phyloP scores from a whole-genome alignment of 371 early-diverging fungal species.

The Mortierella sp. region DNA sequence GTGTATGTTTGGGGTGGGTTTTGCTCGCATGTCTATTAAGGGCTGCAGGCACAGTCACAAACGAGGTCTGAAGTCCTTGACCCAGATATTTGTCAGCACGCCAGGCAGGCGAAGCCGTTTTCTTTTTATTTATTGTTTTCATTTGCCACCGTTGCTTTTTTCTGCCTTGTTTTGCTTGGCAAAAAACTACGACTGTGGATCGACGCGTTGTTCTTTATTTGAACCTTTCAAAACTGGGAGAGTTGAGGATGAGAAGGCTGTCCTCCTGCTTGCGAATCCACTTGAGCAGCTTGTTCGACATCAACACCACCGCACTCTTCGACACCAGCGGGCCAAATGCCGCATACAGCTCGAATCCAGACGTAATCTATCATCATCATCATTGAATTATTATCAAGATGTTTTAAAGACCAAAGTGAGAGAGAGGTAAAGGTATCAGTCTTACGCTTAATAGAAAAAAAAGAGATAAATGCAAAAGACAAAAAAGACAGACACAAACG shows the following conservation, averaged over 20 bases:
- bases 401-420: too few relatives aligned
- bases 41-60: constrained; percentile 19
- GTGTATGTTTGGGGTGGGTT: neutral
- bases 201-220: constrained; percentile 18
- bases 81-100: neutral
- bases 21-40: neutral
- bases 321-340: constrained; percentile 79
- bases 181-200: neutral
- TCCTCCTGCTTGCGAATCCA: constrained; percentile 86
- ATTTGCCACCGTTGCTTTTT: neutral
- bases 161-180: neutral
- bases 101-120: constrained; percentile 8
- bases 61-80: neutral
- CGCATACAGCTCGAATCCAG: constrained; percentile 79
- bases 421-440: too few relatives aligned
- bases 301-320: constrained; percentile 74
- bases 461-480: neutral
- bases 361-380: constrained; percentile 67
- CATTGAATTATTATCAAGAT: neutral
- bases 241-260: constrained; percentile 75
- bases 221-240: constrained; percentile 70
- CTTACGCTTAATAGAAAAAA: neutral
- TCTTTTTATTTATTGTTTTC: neutral
- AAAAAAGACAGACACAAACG: neutral
- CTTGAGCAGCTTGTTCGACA: constrained; percentile 72